Evolutionary conservation across 2,329 filamentous ascomycete species (phyloP), one percentile per base, ranked within the genome.

Genomic region (Sporothrix brasiliensis): DNA sequence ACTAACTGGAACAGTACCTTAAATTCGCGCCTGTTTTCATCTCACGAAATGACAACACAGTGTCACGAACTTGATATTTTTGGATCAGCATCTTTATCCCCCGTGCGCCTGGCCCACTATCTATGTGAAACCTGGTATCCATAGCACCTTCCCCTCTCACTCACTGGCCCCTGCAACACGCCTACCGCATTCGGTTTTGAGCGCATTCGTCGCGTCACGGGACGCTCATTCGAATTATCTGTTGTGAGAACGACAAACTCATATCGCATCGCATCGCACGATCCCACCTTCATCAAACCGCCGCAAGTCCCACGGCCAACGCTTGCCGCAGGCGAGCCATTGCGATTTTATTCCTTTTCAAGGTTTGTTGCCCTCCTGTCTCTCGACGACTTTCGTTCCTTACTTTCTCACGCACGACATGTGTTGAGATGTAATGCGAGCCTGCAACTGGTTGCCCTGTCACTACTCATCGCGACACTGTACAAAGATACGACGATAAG

Each of bases 151-250:
- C 65, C 50, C 30, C 39, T 21, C n/a, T 21, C 47, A 39, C 47
- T 30, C 30, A 10, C n/a, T 30, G n/a, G 30, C 30, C 24, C 34
- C 27, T 54, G 50, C 49, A 54, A 67, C 30, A 50, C 65, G 65
- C 34, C 65, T 67, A 14, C 65, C 65, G 54, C 65, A 54, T 54
- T 54, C 65, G 39, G 30, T 19, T 44, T 24, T 67, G 49, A 67
- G n/a, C 41, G 19, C 27, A 34, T 66, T 66, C 39, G 60, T 65
- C 65, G 65, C 65, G 65, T 67, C 65, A 67, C 65, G 19, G 21
- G 58, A 66, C 63, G 27, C 30, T 50, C 41, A 50, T 50, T 49
- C 13, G 19, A 16, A 49, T 27, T 27, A 34, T 30, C 27, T 49
- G 21, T 44, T 63, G 60, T 24, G 34, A 41, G 19, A n/a, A 66